Base-by-base conservation (phyloP, 257 asterid species). In the Solanum tacnaense region DNA sequence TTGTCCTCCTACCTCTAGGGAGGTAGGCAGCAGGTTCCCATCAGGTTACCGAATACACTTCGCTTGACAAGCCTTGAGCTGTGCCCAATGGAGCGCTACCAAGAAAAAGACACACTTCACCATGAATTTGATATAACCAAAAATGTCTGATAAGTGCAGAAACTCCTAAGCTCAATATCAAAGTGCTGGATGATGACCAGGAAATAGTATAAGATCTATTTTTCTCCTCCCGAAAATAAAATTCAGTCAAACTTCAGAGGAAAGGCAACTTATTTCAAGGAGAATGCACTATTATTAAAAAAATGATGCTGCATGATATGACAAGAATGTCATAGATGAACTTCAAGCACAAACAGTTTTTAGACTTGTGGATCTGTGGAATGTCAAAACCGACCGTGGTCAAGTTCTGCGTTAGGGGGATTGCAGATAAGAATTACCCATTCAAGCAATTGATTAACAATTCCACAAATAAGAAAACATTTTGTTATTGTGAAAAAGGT, bases 1-100 rank as follows among this genome's bases (percentile, higher is more conserved):
- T 86, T 90, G 87, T 87, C 90, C 91, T 88, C 91, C 95, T 92
- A 93, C 94, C 94, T 93, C 96, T 94, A 93, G 86, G 94, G 98
- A 92, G 96, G 98, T 92, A 93, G 95, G 94, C 98, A 92, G 95
- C 98, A 93, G 92, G 95, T 93, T 90, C 97, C 98, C 91, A 93
- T 91, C 93, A 92, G 93, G 90, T 94, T 94, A 92, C 93, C 87
- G 92, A 93, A 92, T 89, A 92, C 86, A 94, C 96, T 90, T 92
- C 95, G 84, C 90, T 92, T 90, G 88, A 89, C 91, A 91, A 92
- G 93, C 89, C 95, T 91, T 92, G 96, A 93, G 90, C 92, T 93
- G 89, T 90, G 86, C 91, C 98, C 98, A 87, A 46, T 82, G 27
- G 92, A 91, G 89, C 86, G 94, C 98, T 95, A 93, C 87, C 93